phyloP scores from a whole-genome alignment of 2,329 filamentous ascomycete genomes.

The Coniochaeta sp. region DNA sequence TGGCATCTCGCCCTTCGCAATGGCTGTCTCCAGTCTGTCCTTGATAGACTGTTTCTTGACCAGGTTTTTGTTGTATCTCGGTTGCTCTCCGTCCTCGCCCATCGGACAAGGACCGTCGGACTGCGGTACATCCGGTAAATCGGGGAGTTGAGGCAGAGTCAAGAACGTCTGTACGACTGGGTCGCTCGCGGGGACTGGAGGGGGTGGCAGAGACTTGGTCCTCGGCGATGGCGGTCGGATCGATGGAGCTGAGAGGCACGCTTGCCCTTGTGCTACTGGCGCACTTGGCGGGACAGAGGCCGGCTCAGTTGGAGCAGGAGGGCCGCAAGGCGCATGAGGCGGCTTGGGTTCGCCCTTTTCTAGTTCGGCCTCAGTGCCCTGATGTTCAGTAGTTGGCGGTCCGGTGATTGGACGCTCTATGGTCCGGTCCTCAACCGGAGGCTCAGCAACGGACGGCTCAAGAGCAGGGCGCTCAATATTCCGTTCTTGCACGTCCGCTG shows the following conservation, averaged over 20 bases:
- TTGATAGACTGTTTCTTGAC: slow-evolving; percentile 57
- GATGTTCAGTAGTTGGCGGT: not conserved
- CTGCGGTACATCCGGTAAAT: slow-evolving; percentile 14
- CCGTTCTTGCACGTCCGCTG: not conserved
- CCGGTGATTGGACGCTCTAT: not conserved
- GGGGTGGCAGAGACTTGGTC: not conserved
- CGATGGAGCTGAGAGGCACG: not conserved
- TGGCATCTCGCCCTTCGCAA: slow-evolving; percentile 77
- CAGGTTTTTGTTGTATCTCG: slow-evolving; percentile 54
- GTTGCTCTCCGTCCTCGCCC: slow-evolving; percentile 28
- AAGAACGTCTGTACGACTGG: slow-evolving; percentile 24
- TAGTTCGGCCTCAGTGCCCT: not conserved
- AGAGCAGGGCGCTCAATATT: not conserved
- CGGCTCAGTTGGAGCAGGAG: not conserved
- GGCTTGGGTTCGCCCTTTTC: not conserved
- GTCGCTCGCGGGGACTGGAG: slow-evolving; percentile 38
- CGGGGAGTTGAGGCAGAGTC: slow-evolving; percentile 16
- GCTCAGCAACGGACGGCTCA: not conserved
- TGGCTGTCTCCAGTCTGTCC: slow-evolving; percentile 52
- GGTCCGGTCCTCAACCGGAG: not conserved
- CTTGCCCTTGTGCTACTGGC: not conserved
- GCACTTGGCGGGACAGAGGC: not conserved
- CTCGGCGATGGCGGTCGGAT: not conserved
- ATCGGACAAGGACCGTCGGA: slow-evolving; percentile 28
- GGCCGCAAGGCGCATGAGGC: not conserved